phyloP scores from a whole-genome alignment of 2,329 filamentous ascomycete species.

The Phialocephala sp. region DNA sequence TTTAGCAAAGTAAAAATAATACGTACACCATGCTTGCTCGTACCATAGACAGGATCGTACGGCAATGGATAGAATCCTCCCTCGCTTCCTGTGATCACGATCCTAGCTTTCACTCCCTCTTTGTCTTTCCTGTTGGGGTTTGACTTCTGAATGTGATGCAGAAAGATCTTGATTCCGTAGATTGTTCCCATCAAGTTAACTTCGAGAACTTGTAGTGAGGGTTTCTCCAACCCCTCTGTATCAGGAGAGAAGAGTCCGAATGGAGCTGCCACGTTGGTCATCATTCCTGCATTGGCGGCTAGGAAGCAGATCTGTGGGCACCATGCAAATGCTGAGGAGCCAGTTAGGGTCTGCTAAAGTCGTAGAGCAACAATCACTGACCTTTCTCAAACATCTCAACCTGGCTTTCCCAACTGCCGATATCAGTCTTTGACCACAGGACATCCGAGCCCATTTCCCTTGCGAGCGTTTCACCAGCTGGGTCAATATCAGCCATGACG shows the following conservation, averaged over 20 bases:
- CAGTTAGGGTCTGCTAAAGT: conserved; percentile 44
- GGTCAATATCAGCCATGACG: conserved; percentile 52
- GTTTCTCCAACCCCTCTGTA: not conserved
- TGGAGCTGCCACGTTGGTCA: conserved; percentile 10
- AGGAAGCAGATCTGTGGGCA: conserved; percentile 48
- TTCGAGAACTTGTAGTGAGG: not conserved
- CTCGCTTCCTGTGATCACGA: not conserved
- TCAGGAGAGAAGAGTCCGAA: not conserved
- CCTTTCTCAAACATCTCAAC: too few relatives aligned
- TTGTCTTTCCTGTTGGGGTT: not conserved
- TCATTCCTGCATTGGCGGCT: conserved; percentile 51
- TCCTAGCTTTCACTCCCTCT: not conserved
- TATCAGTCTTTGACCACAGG: not conserved
- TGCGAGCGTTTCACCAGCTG: conserved; percentile 5
- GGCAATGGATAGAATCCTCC: not conserved
- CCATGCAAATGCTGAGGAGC: conserved; percentile 46
- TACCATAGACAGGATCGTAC: not conserved
- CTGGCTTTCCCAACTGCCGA: conserved; percentile 30
- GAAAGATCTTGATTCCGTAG: not conserved
- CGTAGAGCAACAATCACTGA: too few relatives aligned
- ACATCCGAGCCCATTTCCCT: not conserved
- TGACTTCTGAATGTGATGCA: not conserved
- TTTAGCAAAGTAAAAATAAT: not conserved
- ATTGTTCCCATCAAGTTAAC: not conserved
- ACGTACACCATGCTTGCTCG: not conserved